Conservation (phyloP, 495 filamentous ascomycete species). For the Elaphomyces granulatus region DNA sequence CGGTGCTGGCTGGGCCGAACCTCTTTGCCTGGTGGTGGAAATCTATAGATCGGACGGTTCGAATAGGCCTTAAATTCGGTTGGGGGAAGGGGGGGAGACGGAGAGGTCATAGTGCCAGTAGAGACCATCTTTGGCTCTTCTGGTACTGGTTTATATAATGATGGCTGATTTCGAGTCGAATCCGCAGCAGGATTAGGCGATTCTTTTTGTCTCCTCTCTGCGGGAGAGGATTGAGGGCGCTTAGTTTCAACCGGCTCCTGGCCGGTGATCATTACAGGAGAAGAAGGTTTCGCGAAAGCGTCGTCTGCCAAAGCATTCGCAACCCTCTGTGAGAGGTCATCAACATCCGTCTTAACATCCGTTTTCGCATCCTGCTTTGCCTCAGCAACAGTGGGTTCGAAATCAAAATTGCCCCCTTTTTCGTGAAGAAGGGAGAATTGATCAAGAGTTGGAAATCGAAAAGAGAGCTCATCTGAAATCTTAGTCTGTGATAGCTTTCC, state of each 20-base stretch:
- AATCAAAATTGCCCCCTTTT: slow-evolving; percentile 76
- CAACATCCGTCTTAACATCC: slow-evolving; percentile 35
- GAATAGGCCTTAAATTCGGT: slow-evolving; percentile 23
- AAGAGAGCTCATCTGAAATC: slow-evolving; percentile 61
- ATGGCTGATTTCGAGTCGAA: slow-evolving; percentile 16
- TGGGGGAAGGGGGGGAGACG: slow-evolving; percentile 43
- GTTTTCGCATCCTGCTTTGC: slow-evolving; percentile 33
- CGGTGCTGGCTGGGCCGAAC: slow-evolving; percentile 40
- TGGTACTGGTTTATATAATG: slow-evolving; percentile 44
- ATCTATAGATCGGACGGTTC: slow-evolving; percentile 44
- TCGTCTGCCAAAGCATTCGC: slow-evolving; percentile 80
- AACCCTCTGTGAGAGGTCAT: slow-evolving; percentile 57
- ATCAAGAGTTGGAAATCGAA: slow-evolving; percentile 79
- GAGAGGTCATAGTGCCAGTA: slow-evolving; percentile 83
- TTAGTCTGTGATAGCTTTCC: slow-evolving; percentile 32
- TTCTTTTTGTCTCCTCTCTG: slow-evolving; percentile 8
- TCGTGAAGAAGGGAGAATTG: slow-evolving; percentile 88
- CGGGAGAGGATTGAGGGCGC: slow-evolving; percentile 18
- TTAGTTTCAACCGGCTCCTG: slow-evolving; percentile 14
- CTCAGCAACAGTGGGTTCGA: slow-evolving; percentile 41
- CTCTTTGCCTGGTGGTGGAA: slow-evolving; percentile 41
- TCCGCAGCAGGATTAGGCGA: slow-evolving; percentile 14
- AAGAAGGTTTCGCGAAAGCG: slow-evolving; percentile 49
- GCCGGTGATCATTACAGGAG: slow-evolving; percentile 17
- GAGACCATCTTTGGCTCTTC: slow-evolving; percentile 67